A percentile compares a stretch with the other conserved stretches of the same genome.
These are phyloP conservation scores for Globisporangium yorkense DNA, from an alignment of 352 stramenopile species.

Conservation along the genomic window DNA sequence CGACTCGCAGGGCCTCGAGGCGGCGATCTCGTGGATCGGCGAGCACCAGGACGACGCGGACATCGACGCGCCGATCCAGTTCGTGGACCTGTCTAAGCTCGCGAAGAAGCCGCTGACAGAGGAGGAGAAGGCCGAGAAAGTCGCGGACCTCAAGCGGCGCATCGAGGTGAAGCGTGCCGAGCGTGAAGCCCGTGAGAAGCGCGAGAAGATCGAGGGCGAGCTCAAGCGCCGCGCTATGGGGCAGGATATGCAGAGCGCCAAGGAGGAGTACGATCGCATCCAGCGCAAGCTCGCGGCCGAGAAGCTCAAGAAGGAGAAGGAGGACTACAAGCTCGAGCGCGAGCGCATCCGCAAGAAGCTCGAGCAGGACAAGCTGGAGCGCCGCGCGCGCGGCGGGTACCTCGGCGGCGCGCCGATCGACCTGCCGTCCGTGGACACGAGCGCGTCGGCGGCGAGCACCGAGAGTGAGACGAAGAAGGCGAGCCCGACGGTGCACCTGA, in stretches of 20 bases:
- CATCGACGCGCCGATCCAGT: conserved; percentile 88
- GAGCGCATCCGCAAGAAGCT: conserved; percentile 86
- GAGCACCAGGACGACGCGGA: conserved; percentile 87
- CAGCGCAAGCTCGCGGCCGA: conserved; percentile 75
- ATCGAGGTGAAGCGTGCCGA: conserved; percentile 74
- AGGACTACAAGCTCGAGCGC: conserved; percentile 84
- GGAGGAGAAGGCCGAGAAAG: conserved; percentile 85
- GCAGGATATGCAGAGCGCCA: conserved; percentile 64
- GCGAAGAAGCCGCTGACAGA: conserved; percentile 56
- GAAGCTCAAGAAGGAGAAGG: conserved; percentile 86
- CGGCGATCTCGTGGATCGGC: conserved; percentile 83
- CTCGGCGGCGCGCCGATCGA: conserved; percentile 68
- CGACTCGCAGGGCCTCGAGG: conserved; percentile 63
- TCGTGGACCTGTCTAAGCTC: conserved; percentile 57
- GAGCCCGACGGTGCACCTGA: conserved; percentile 26
- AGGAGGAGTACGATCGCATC: conserved; percentile 81
- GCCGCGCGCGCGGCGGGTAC: conserved; percentile 75
- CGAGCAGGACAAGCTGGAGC: conserved; percentile 89
- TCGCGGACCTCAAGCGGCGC: conserved; percentile 75
- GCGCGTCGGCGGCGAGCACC: neutral
- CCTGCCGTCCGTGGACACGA: conserved; percentile 27
- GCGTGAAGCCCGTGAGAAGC: conserved; percentile 75
- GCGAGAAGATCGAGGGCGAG: conserved; percentile 64
- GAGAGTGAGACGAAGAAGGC: conserved; percentile 27
- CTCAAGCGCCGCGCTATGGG: conserved; percentile 68